phyloP scores from a whole-genome alignment of 345 rosid species.

The Eucalyptus viminalis region DNA sequence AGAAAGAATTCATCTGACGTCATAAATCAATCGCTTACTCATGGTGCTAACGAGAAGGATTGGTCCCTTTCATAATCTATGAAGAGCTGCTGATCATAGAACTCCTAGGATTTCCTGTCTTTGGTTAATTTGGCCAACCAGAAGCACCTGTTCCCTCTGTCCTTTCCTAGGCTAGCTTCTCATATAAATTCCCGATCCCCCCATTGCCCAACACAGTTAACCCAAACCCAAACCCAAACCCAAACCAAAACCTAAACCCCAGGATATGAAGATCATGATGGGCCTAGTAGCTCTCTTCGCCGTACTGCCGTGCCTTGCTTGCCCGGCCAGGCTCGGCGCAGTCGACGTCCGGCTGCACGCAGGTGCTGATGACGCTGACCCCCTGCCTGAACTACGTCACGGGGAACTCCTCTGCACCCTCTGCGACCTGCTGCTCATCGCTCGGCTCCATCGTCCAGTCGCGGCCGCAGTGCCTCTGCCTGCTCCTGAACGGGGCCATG shows the following conservation, averaged over 20 bases:
- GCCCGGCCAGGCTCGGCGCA: conserved; percentile 1
- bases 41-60: neutral
- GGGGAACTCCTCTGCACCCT: conserved; percentile 29
- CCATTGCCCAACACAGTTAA: neutral
- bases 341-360: conserved; percentile 14
- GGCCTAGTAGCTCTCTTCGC: neutral
- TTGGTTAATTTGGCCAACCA: neutral
- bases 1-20: neutral
- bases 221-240: neutral
- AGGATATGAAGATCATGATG: neutral
- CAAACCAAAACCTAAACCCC: neutral
- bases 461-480: conserved; percentile 39
- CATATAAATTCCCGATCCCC: neutral
- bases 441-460: conserved; percentile 23
- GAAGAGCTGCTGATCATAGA: neutral
- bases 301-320: neutral
- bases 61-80: neutral
- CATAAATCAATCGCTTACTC: neutral
- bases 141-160: neutral
- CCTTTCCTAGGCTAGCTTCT: neutral
- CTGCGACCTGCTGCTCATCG: conserved; percentile 46
- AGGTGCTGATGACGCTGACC: conserved; percentile 3
- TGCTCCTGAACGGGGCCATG: conserved; percentile 7
- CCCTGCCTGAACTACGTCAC: conserved; percentile 28
- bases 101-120: neutral